Percentiles rank a stretch among this genome's conserved stretches.
These are phyloP conservation scores for Podaxis sp. DNA, from an alignment of 768 basidiomycete species.

Conservation along the genomic window DNA sequence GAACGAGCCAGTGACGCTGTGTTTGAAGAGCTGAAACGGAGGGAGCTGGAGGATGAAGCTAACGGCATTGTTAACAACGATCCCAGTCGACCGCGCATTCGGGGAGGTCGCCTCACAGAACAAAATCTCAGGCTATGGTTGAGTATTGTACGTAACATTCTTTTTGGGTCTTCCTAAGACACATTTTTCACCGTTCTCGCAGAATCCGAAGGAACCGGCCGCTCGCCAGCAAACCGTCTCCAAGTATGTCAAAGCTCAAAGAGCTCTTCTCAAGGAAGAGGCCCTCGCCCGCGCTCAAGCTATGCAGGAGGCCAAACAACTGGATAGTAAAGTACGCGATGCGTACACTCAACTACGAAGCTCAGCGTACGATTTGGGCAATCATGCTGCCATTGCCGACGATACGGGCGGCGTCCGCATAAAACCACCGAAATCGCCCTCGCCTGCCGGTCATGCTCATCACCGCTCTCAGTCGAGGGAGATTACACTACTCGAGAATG, in stretches of 20 bases:
- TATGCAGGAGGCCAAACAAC: slow-evolving; percentile 70
- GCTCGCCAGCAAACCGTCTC: slow-evolving; percentile 82
- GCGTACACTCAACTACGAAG: slow-evolving; percentile 77
- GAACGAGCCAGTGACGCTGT: slow-evolving; percentile 83
- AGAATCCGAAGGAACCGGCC: slow-evolving; percentile 92
- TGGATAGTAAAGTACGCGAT: slow-evolving; percentile 78
- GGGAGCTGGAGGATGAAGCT: slow-evolving; percentile 70
- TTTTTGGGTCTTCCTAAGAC: background rate
- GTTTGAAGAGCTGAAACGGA: slow-evolving; percentile 71
- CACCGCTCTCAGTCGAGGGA: slow-evolving; percentile 61
- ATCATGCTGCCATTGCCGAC: slow-evolving; percentile 43
- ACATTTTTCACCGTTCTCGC: slow-evolving; percentile 15
- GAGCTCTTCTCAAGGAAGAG: slow-evolving; percentile 79
- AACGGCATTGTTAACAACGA: slow-evolving; percentile 51
- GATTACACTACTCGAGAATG: slow-evolving; percentile 81
- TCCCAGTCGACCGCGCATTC: slow-evolving; percentile 57
- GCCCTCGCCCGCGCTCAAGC: slow-evolving; percentile 74
- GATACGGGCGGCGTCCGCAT: slow-evolving; percentile 69
- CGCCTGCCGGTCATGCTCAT: slow-evolving; percentile 26
- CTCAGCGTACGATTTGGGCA: slow-evolving; percentile 71
- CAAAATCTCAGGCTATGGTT: slow-evolving; percentile 81
- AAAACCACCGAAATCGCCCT: slow-evolving; percentile 52
- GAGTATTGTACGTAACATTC: slow-evolving; percentile 54
- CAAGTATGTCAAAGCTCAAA: slow-evolving; percentile 80
- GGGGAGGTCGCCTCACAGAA: slow-evolving; percentile 70